phyloP scores from a whole-genome alignment of 208 protist species.

The Trypanosoma brucei region DNA sequence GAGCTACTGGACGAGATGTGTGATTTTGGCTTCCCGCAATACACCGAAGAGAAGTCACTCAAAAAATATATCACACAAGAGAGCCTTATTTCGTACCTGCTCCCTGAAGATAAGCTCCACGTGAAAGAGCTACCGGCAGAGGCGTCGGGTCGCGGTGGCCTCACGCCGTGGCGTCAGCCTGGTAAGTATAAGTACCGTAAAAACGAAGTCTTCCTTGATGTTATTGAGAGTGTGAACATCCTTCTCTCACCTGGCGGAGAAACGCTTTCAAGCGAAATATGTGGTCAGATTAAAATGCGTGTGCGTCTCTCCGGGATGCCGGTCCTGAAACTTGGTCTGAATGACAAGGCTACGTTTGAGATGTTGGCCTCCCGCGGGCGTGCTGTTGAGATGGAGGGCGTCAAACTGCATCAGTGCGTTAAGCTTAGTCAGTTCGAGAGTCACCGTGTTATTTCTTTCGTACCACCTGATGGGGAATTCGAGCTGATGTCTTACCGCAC shows the following conservation, averaged over 20 bases:
- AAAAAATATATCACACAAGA: conserved; percentile 96
- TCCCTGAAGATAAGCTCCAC: conserved; percentile 31
- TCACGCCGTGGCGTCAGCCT: conserved; percentile 92
- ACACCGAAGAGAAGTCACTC: conserved; percentile 92
- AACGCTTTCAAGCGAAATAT: conserved; percentile 94
- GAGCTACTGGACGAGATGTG: conserved; percentile 99
- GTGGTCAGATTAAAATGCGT: conserved; percentile 93
- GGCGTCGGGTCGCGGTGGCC: conserved; percentile 92
- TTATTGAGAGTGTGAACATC: conserved; percentile 96
- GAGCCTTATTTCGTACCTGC: conserved; percentile 43
- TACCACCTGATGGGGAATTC: conserved; percentile 98
- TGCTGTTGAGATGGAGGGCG: conserved; percentile 92
- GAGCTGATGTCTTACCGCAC: conserved; percentile 97
- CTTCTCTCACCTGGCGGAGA: conserved; percentile 92
- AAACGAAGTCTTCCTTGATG: conserved; percentile 99
- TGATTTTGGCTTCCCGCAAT: conserved; percentile 99
- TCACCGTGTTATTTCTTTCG: conserved; percentile 91
- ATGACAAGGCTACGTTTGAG: conserved; percentile 94
- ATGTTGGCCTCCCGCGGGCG: conserved; percentile 32
- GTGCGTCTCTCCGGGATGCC: conserved; percentile 97
- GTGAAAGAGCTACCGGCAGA: conserved; percentile 62
- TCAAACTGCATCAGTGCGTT: conserved; percentile 99
- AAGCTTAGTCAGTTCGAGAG: conserved; percentile 96
- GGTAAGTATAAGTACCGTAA: conserved; percentile 95
- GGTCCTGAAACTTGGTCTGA: conserved; percentile 96